phyloP scores from a whole-genome alignment of 2,329 filamentous ascomycete species.

The Zalaria sp. region DNA sequence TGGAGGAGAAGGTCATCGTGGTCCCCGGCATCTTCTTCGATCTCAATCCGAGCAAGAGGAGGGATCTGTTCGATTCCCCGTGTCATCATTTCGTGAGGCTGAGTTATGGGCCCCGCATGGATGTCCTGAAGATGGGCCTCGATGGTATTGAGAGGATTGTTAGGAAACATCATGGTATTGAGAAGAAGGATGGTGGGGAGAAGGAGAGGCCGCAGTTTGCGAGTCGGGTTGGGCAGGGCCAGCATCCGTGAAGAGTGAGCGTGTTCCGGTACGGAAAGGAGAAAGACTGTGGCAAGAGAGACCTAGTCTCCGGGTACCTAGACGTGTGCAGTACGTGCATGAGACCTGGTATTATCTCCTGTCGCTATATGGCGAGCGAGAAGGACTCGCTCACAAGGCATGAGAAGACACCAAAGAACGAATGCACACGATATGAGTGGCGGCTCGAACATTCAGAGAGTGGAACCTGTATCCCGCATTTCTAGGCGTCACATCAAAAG shows the following conservation, averaged over 20 bases:
- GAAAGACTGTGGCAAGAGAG: no score
- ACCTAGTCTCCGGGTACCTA: no score
- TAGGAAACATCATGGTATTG: slow-evolving; percentile 38
- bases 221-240: not conserved
- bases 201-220: not conserved
- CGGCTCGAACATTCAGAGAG: no score
- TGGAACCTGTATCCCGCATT: no score
- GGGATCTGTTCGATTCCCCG: slow-evolving; percentile 86
- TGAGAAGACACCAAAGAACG: no score
- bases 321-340: no score
- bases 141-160: slow-evolving; percentile 77
- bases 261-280: no score
- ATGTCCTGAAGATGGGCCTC: slow-evolving; percentile 61
- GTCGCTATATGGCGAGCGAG: no score
- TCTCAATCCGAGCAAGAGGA: slow-evolving; percentile 74
- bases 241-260: not conserved
- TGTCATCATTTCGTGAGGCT: slow-evolving; percentile 84
- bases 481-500: no score
- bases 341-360: no score
- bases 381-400: no score
- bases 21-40: slow-evolving; percentile 98
- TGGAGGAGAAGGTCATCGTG: slow-evolving; percentile 90
- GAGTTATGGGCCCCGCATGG: slow-evolving; percentile 73
- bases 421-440: no score
- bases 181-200: not conserved